phyloP scores from a whole-genome alignment of 2,329 filamentous ascomycete species.

The Cladophialophora psammophila region DNA sequence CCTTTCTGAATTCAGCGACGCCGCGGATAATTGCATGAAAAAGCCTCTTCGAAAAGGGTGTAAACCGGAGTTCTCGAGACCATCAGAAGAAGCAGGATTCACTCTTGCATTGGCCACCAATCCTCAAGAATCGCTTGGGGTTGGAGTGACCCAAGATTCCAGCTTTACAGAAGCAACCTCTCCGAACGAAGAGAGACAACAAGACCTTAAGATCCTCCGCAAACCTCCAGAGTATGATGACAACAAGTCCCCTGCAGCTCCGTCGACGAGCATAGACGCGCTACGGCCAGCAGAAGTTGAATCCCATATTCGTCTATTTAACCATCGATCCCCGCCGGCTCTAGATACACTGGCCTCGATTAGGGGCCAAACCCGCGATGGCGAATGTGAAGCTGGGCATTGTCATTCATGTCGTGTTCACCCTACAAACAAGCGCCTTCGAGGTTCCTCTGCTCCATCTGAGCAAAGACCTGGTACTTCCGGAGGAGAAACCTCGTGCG shows the following conservation, averaged over 20 bases:
- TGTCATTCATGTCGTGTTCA: neutral
- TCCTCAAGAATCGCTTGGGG: neutral
- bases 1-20: conserved; percentile 23
- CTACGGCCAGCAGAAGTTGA: neutral
- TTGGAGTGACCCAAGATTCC: neutral
- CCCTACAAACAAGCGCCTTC: neutral
- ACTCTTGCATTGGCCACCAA: neutral
- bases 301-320: neutral
- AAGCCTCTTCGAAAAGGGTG: conserved; percentile 8
- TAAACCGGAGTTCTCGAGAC: conserved; percentile 5
- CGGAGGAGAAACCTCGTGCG: conserved; percentile 34
- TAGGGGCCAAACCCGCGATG: neutral
- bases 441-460: neutral
- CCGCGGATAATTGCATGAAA: conserved; percentile 9
- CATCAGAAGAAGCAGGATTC: conserved; percentile 22
- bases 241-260: neutral
- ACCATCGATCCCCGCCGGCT: neutral
- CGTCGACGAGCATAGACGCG: neutral
- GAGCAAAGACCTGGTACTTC: neutral
- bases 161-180: neutral
- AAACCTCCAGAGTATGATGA: neutral
- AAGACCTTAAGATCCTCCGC: neutral
- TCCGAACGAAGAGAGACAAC: neutral
- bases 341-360: neutral
- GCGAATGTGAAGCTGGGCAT: neutral